phyloP scores from a whole-genome alignment of 257 asterid genomes.

The Gynochthodes officinalis region DNA sequence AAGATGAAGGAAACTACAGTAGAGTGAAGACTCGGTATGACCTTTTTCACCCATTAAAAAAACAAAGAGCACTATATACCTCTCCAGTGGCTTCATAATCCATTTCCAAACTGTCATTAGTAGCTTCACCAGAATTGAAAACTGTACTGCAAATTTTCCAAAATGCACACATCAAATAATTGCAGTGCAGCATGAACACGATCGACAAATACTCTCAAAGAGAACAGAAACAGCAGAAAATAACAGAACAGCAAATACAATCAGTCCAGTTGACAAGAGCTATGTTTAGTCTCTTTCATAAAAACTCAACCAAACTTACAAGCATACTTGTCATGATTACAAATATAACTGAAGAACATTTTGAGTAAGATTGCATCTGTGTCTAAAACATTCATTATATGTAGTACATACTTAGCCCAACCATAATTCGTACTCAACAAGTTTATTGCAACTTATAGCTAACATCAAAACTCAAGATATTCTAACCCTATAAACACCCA shows the following conservation, averaged over 20 bases:
- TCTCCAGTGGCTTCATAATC: slow-evolving; percentile 89
- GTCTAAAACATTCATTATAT: background rate
- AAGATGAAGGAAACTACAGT: slow-evolving; percentile 8
- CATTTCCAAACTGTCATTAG: slow-evolving; percentile 37
- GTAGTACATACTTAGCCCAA: background rate
- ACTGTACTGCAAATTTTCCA: slow-evolving; percentile 54
- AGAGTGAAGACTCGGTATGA: background rate
- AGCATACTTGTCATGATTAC: background rate
- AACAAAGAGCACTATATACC: slow-evolving; percentile 41
- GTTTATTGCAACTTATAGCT: background rate
- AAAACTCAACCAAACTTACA: background rate
- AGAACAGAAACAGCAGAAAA: background rate
- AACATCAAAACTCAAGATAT: background rate
- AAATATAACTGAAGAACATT: background rate
- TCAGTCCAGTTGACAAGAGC: background rate
- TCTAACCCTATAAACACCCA: background rate
- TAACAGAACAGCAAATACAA: background rate
- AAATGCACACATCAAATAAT: background rate
- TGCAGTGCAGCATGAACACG: background rate
- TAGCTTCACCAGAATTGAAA: slow-evolving; percentile 72
- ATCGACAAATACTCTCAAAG: background rate
- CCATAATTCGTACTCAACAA: background rate
- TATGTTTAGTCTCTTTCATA: background rate
- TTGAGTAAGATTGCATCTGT: background rate
- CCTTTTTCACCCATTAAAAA: background rate